Conservation (phyloP, 2,329 filamentous ascomycete genomes). For the Fusarium sp. region DNA sequence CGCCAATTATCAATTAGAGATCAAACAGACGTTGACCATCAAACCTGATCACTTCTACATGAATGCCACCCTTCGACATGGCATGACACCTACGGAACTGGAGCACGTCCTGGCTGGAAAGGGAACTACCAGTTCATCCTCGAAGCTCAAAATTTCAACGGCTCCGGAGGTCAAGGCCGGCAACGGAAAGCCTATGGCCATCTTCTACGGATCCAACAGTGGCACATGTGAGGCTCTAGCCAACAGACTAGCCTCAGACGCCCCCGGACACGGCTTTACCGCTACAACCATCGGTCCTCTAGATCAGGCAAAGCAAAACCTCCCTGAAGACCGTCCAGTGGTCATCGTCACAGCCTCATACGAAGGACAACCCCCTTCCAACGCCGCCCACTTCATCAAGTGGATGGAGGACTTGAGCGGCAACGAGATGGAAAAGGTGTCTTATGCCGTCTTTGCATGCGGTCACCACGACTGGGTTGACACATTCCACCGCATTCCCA, state of each 20-base stretch:
- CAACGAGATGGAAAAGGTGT: constrained; percentile 67
- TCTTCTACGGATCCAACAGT: constrained; percentile 81
- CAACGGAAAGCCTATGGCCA: constrained; percentile 66
- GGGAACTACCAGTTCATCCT: constrained; percentile 10
- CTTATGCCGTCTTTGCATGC: constrained; percentile 80
- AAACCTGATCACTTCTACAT: constrained; percentile 77
- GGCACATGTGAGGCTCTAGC: constrained; percentile 82
- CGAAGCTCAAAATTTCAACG: constrained; percentile 16
- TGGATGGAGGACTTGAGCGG: constrained; percentile 71
- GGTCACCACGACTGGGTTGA: constrained; percentile 70
- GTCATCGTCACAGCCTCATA: constrained; percentile 80
- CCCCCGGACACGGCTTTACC: constrained; percentile 71
- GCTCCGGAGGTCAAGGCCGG: constrained; percentile 5
- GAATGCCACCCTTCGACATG: constrained; percentile 68
- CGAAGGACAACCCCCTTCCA: constrained; percentile 81
- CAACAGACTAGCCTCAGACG: constrained; percentile 72
- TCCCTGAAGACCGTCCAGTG: constrained; percentile 73
- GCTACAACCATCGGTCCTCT: constrained; percentile 68
- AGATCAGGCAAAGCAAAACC: constrained; percentile 72
- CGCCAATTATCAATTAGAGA: constrained; percentile 69
- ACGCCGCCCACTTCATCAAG: constrained; percentile 76
- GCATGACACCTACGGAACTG: constrained; percentile 61
- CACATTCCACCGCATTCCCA: constrained; percentile 79
- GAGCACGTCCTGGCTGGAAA: constrained; percentile 60
- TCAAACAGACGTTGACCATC: constrained; percentile 71